phyloP scores from a whole-genome alignment of 2,329 filamentous ascomycete genomes.

The Mariannaea sp. region DNA sequence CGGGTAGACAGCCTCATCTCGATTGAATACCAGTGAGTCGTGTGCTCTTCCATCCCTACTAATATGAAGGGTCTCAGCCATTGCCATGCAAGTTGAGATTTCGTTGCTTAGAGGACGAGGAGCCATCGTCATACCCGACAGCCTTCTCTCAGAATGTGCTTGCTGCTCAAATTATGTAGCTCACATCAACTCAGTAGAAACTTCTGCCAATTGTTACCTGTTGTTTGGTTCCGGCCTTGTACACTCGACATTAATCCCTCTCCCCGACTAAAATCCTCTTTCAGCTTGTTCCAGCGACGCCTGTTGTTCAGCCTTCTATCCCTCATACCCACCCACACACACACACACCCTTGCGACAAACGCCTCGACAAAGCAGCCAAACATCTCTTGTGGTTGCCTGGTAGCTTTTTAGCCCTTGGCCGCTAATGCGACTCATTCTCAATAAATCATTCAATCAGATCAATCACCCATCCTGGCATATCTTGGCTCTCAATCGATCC shows the following conservation, averaged over 20 bases:
- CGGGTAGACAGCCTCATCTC: no score
- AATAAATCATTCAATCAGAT: slow-evolving; percentile 16
- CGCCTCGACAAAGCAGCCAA: slow-evolving; percentile 9
- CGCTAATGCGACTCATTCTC: slow-evolving; percentile 39
- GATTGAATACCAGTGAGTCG: not conserved
- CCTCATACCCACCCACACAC: slow-evolving; percentile 2
- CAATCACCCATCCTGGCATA: not conserved
- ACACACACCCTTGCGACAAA: slow-evolving; percentile 4
- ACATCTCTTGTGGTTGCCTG: slow-evolving; percentile 10
- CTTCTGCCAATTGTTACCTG: not conserved
- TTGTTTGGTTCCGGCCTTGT: not conserved
- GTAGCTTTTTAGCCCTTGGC: slow-evolving; percentile 14
- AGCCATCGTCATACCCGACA: no score
- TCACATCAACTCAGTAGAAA: not conserved
- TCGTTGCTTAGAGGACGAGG: no score
- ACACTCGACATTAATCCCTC: not conserved
- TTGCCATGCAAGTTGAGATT: no score
- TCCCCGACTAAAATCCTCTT: slow-evolving; percentile 21
- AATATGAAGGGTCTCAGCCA: no score
- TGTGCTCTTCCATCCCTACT: not conserved
- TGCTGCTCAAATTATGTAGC: not conserved
- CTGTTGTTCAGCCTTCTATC: slow-evolving; percentile 15
- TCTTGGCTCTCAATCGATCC: not conserved
- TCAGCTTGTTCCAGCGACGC: slow-evolving; percentile 32
- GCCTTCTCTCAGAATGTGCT: no score